Evolutionary conservation across 139 green algal genomes (phyloP).

Genomic region (Picochlorum costavermella): DNA sequence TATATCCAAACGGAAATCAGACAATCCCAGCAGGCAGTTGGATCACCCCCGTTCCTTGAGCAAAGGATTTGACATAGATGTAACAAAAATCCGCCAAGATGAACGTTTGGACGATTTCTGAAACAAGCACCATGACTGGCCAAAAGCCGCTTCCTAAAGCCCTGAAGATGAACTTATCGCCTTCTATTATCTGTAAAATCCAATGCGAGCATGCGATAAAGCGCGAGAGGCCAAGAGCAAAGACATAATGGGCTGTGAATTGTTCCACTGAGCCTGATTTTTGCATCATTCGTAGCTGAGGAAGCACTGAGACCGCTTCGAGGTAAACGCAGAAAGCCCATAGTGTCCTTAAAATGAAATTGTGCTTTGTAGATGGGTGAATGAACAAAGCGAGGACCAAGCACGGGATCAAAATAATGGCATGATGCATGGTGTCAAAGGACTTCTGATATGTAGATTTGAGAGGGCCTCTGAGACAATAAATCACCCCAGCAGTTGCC

Average conservation of each 20-base stretch:
- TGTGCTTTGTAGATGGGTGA: conserved; percentile 80
- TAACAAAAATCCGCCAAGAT: conserved; percentile 99
- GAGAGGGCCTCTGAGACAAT: conserved; percentile 62
- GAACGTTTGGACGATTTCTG: conserved; percentile 95
- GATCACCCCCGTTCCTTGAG: conserved; percentile 78
- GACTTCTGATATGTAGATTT: conserved; percentile 79
- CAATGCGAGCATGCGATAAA: conserved; percentile 98
- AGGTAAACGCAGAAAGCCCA: conserved; percentile 98
- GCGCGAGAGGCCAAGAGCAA: conserved; percentile 85
- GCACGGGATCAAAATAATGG: conserved; percentile 76
- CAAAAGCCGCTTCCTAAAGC: conserved; percentile 86
- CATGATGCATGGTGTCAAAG: conserved; percentile 68
- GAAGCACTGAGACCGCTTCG: conserved; percentile 90
- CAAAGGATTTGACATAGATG: conserved; percentile 93
- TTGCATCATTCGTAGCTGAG: conserved; percentile 98
- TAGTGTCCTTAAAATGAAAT: conserved; percentile 66
- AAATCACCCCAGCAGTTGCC: conserved; percentile 80
- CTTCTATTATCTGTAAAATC: conserved; percentile 90
- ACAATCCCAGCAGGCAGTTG: conserved; percentile 53
- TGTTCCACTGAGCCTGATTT: conserved; percentile 93
- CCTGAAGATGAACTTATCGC: conserved; percentile 74
- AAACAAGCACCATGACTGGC: conserved; percentile 93
- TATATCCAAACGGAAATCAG: neutral
- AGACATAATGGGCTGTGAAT: conserved; percentile 98
- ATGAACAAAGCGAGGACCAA: conserved; percentile 72